Evolutionary conservation across 805 yeast genomes (phyloP), one percentile per base, ranked within the genome.

Genomic region (Komagataella kurtzmanii): DNA sequence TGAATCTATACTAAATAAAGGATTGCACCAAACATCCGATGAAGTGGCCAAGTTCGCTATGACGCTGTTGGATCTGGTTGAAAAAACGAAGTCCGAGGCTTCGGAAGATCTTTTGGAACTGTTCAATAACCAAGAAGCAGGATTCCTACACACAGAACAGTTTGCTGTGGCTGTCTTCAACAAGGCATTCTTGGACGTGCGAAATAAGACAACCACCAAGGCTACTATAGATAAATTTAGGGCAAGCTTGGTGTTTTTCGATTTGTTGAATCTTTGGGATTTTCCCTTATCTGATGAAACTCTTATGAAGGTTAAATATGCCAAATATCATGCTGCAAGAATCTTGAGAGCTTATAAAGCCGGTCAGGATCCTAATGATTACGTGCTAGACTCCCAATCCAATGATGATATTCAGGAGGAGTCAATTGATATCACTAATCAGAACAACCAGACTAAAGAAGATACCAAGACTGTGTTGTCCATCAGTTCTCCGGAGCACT

Each of bases 41-140:
- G 83, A 75, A 12, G 76, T 77, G 24, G 88, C 87, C 12, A 59
- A 58, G 1, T 79, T 77, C 57, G 87, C 91, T 0, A 67, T 83
- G 48, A 60, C 63, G 2, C 66, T 93, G 47, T 66, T 91, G 52
- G 95, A 85, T 59, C 76, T 76, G 2, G 79, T 93, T 44, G 99
- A 93, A 61, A 53, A 58, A 1, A 67, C 74, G 53, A 83, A 81
- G 59, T 55, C 53, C 2, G 57, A 58, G 6, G 67, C 71, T 23
- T 58, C 70, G 10, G 76, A 67, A 6, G 57, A 69, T 18, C 57
- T 78, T 2, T 63, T 59, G 45, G 76, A 73, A 17, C 71, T 88
- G 10, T 66, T 90, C 17, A 66, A 66, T 24, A 87, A 84, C 57
- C 81, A 80, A 55, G 75, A 72, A 8, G 72, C 81, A n/a, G 77